These are phyloP conservation scores for Discostella pseudostelligera DNA, from an alignment of 108 stramenopile species.

Conservation along the genomic window DNA sequence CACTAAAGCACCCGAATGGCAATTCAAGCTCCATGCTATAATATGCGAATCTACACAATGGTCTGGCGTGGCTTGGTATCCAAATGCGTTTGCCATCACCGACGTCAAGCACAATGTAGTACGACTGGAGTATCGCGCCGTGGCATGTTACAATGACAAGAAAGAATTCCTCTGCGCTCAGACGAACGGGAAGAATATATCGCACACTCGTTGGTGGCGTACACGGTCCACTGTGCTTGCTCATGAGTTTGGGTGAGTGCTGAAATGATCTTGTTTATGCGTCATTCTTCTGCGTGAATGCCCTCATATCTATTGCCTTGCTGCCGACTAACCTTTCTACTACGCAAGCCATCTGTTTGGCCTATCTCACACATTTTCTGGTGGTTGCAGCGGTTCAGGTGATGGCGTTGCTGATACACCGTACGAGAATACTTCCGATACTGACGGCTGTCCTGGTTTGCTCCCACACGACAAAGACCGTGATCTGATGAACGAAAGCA, in stretches of 20 bases:
- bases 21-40: slow-evolving; percentile 15
- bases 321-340: background rate
- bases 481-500: slow-evolving; percentile 2
- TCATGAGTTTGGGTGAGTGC: slow-evolving; percentile 16
- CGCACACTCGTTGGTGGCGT: slow-evolving; percentile 23
- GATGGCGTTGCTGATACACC: slow-evolving; percentile 28
- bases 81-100: background rate
- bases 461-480: slow-evolving; percentile 21
- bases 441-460: slow-evolving; percentile 12
- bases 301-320: background rate
- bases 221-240: slow-evolving; percentile 18
- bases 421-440: background rate
- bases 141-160: slow-evolving; percentile 18
- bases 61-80: slow-evolving; percentile 15
- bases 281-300: too few relatives aligned
- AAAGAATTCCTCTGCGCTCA: slow-evolving; percentile 6
- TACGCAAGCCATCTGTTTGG: slow-evolving; percentile 25
- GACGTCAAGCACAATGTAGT: slow-evolving; percentile 7
- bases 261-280: too few relatives aligned
- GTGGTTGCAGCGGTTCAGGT: slow-evolving; percentile 17
- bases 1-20: slow-evolving; percentile 2
- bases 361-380: slow-evolving; percentile 16
- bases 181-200: slow-evolving; percentile 3
- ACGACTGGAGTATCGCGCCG: slow-evolving; percentile 16
- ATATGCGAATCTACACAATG: slow-evolving; percentile 20